phyloP scores from a whole-genome alignment of 2,329 filamentous ascomycete species.

The Thielaviopsis populi region DNA sequence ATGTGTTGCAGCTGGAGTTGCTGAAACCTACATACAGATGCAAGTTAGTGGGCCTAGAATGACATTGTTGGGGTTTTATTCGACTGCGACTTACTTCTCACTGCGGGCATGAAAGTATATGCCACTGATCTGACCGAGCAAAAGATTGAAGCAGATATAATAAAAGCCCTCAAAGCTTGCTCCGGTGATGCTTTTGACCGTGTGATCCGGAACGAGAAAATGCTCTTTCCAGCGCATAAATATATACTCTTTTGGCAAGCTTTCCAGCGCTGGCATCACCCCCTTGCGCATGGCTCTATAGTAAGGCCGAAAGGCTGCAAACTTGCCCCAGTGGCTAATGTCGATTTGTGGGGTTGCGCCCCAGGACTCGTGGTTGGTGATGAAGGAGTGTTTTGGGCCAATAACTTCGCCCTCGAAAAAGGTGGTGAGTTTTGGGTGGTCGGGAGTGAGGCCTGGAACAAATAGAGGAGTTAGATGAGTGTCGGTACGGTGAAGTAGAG shows the following conservation, averaged over 20 bases:
- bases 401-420: slow-evolving; percentile 99
- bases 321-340: slow-evolving; percentile 82
- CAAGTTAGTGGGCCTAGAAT: neutral
- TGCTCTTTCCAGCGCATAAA: slow-evolving; percentile 99
- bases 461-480: slow-evolving; percentile 18
- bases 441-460: slow-evolving; percentile 65
- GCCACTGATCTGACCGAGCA: slow-evolving; percentile 69
- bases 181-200: slow-evolving; percentile 76
- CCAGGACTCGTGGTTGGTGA: slow-evolving; percentile 79
- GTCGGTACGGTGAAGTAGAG: neutral
- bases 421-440: slow-evolving; percentile 93
- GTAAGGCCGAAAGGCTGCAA: slow-evolving; percentile 70
- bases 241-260: slow-evolving; percentile 68
- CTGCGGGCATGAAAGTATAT: slow-evolving; percentile 98
- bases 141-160: slow-evolving; percentile 96
- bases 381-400: slow-evolving; percentile 85
- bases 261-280: slow-evolving; percentile 46
- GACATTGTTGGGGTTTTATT: too few species aligned
- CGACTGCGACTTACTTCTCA: slow-evolving; percentile 68
- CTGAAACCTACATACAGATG: slow-evolving; percentile 51
- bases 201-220: slow-evolving; percentile 89
- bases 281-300: slow-evolving; percentile 42
- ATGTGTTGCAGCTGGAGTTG: slow-evolving; percentile 85
- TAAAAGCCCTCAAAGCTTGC: slow-evolving; percentile 98
- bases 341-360: slow-evolving; percentile 85